phyloP scores from a whole-genome alignment of 257 asterid species.

The Solanum commersonii region DNA sequence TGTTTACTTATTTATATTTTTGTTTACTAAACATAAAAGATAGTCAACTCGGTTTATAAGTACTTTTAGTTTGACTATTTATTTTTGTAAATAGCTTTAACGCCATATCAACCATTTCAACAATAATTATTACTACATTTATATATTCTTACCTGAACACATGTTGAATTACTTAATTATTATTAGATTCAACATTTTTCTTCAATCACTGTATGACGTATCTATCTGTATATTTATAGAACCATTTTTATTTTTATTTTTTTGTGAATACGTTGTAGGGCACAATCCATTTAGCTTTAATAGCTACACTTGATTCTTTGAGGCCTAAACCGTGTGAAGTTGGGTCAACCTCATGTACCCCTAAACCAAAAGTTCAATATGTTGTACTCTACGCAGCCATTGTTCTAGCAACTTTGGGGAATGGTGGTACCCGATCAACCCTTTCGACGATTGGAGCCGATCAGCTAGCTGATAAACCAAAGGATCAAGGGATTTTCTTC shows the following conservation, averaged over 20 bases:
- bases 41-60: too few relatives aligned
- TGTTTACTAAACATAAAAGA: too few relatives aligned
- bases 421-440: slow-evolving; percentile 29
- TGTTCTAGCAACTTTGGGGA: slow-evolving; percentile 14
- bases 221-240: too few relatives aligned
- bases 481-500: slow-evolving; percentile 22
- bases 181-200: too few relatives aligned
- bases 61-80: too few relatives aligned
- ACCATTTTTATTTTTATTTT: too few relatives aligned
- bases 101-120: too few relatives aligned
- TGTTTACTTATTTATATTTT: not conserved
- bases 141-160: too few relatives aligned
- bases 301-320: slow-evolving; percentile 18
- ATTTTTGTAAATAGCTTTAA: too few relatives aligned
- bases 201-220: too few relatives aligned
- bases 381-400: slow-evolving; percentile 20
- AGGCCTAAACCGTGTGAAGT: slow-evolving; percentile 20
- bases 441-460: slow-evolving; percentile 41
- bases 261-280: slow-evolving; percentile 14
- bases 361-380: slow-evolving; percentile 19
- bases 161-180: too few relatives aligned
- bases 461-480: slow-evolving; percentile 13
- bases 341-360: slow-evolving; percentile 9
- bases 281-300: slow-evolving; percentile 18
- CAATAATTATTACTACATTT: too few relatives aligned